Evolutionary conservation across 2,329 filamentous ascomycete species (phyloP), one percentile per base, ranked within the genome.

Genomic region (Ilyonectria robusta): DNA sequence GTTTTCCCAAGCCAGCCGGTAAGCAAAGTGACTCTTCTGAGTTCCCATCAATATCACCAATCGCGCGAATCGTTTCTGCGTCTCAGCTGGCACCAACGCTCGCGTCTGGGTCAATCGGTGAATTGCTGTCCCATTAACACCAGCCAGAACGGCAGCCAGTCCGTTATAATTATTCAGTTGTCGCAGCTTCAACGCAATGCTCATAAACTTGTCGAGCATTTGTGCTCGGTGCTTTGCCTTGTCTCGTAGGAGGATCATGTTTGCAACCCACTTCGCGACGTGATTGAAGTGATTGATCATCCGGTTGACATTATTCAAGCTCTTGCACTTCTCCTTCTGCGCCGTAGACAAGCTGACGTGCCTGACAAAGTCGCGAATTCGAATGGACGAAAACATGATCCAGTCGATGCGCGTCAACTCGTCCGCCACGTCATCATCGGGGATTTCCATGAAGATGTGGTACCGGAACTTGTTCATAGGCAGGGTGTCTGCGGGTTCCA

Each of bases 101-200:
- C 92, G 87, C 0, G 96, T 98, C 74, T 94, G 92, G 0, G 88
- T 84, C 2, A 99, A 88, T 19, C 96, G 92, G 77, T 96, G 92
- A 31, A 99, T 92, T 0, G 94, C 91, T 2, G 93, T 93, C 66
- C 93, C 93, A 78, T 97, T 97, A 76, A 99, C 92, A 9, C 95
- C 96, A 7, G 96, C 95, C 65, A 99, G 88, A 40, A 99, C 90
- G 8, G 96, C 95, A n/a, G 95, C 95, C 1, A 99, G 85, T 0
- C 94, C 93, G 78, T 98, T 98, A 85, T 98, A 99, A 80, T 99
- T 98, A 84, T 98, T 98, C 68, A 97, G 84, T 77, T 95, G 92
- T 44, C 96, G 92, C 56, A 99, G 85, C 82, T 94, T 95, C 76
- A 92, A 78, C 40, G 95, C 95, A 73, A 99, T 91, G 58, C 88